Evolutionary conservation across 345 rosid genomes (phyloP).

Genomic region (Eucalyptus tenuipes): DNA sequence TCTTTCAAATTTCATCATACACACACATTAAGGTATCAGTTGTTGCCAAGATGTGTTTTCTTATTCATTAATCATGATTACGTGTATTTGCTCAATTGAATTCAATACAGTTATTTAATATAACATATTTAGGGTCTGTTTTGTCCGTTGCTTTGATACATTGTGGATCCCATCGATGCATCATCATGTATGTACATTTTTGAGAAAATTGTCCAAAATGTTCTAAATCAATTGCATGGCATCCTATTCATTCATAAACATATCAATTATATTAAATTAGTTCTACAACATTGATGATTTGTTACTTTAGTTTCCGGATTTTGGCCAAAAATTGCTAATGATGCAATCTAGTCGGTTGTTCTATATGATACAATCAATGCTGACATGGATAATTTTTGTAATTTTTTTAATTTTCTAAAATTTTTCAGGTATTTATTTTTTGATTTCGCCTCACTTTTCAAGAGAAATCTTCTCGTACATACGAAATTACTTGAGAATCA

Average conservation of each 20-base stretch:
- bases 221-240: neutral
- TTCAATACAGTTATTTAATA: too few relatives aligned
- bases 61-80: too few relatives aligned
- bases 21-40: too few relatives aligned
- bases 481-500: neutral
- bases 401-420: too few relatives aligned
- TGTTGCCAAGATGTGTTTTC: neutral
- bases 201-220: neutral
- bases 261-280: neutral
- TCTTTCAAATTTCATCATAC: too few relatives aligned
- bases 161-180: too few relatives aligned
- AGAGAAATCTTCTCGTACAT: neutral
- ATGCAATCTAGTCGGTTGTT: rapidly evolving
- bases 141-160: too few relatives aligned
- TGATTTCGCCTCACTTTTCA: neutral
- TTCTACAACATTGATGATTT: neutral
- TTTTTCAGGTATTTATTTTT: too few relatives aligned
- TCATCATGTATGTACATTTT: neutral
- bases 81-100: too few relatives aligned
- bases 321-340: rapidly evolving
- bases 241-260: too few relatives aligned
- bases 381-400: rapidly evolving
- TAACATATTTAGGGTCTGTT: too few relatives aligned
- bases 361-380: too few relatives aligned
- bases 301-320: neutral